Evolutionary conservation across 2,329 filamentous ascomycete species (phyloP).

Genomic region (Cercospora sp.): DNA sequence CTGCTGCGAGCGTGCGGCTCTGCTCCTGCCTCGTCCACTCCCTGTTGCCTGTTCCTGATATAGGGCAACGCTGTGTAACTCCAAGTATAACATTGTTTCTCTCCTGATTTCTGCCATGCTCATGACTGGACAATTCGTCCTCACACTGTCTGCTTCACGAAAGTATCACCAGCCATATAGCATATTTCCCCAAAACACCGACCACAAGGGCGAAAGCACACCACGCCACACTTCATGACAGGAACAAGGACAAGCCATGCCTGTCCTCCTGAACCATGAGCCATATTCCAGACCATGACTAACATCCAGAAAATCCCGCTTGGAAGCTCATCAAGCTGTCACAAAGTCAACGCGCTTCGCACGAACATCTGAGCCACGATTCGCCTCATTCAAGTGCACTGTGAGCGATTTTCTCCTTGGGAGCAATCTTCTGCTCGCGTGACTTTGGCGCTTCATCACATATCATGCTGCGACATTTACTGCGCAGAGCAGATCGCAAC

Average conservation of each 20-base stretch:
- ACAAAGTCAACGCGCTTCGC: background rate
- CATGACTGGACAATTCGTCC: no score
- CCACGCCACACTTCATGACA: background rate
- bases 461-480: no score
- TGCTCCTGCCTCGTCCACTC: background rate
- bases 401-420: no score
- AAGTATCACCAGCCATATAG: no score
- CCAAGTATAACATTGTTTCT: background rate
- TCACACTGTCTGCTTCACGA: no score
- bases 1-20: background rate
- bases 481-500: background rate
- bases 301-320: background rate
- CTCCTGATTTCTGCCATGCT: no score
- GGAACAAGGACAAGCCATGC: background rate
- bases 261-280: background rate
- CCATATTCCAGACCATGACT: background rate
- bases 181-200: no score
- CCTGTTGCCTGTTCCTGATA: background rate
- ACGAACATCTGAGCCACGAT: background rate
- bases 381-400: no score
- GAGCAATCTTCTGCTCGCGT: background rate
- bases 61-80: background rate
- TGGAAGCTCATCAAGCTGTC: background rate
- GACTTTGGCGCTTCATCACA: background rate
- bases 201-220: background rate